phyloP scores from a whole-genome alignment of 148 eudicot species.

The Amaranthus cruentus region DNA sequence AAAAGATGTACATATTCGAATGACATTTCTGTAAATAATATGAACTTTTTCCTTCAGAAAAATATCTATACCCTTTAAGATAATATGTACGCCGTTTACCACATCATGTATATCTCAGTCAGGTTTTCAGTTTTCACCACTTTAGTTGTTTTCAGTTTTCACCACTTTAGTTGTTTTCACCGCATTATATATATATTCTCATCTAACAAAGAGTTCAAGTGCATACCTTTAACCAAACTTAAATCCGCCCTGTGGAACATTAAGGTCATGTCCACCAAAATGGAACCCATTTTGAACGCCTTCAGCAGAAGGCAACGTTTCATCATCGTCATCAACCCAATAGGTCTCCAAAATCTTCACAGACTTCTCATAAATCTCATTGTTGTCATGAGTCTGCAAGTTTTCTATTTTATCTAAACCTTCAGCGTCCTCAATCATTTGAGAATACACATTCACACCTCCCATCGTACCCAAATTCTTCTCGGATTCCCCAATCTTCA shows the following conservation, averaged over 20 bases:
- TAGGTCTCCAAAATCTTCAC: slow-evolving; percentile 79
- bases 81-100: no score
- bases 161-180: no score
- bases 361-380: slow-evolving; percentile 82
- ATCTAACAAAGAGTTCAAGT: not conserved
- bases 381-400: slow-evolving; percentile 80
- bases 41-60: no score
- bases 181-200: no score
- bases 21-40: no score
- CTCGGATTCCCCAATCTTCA: slow-evolving; percentile 79
- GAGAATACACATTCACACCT: slow-evolving; percentile 62
- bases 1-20: no score
- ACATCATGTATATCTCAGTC: no score
- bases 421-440: slow-evolving; percentile 77
- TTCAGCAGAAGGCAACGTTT: slow-evolving; percentile 57
- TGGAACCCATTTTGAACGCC: slow-evolving; percentile 65
- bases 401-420: slow-evolving; percentile 84
- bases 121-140: no score
- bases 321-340: slow-evolving; percentile 86
- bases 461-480: slow-evolving; percentile 54
- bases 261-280: slow-evolving; percentile 51
- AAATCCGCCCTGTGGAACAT: slow-evolving; percentile 83
- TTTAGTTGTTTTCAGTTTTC: no score
- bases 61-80: no score
- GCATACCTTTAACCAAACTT: slow-evolving; percentile 63